A percentile compares a stretch with the other conserved stretches of the same genome.
These are phyloP conservation scores for Blastocystis sp. DNA, from an alignment of 352 stramenopile genomes.

Conservation along the genomic window DNA sequence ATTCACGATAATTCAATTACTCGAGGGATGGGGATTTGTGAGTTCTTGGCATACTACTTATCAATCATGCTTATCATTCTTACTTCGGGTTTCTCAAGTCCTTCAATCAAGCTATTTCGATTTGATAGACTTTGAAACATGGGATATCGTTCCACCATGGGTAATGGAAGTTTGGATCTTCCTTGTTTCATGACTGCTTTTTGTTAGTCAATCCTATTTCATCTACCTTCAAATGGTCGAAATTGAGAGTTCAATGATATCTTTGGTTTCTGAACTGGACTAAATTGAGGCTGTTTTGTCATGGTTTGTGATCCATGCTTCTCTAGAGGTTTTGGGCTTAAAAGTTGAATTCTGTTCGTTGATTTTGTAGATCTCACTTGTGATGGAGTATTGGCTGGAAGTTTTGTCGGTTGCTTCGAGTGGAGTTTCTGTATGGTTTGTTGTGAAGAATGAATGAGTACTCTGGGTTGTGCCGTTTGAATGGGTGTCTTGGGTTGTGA, in stretches of 20 bases:
- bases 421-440: too few relatives aligned
- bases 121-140: constrained; percentile 44
- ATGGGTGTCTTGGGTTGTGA: too few relatives aligned
- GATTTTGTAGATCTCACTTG: too few relatives aligned
- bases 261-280: neutral
- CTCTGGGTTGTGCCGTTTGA: too few relatives aligned
- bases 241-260: neutral
- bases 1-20: neutral
- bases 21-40: constrained; percentile 17
- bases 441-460: too few relatives aligned
- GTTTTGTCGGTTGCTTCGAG: too few relatives aligned
- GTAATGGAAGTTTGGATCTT: neutral
- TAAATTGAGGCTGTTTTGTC: neutral
- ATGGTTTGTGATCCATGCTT: neutral
- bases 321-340: neutral
- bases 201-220: too few relatives aligned
- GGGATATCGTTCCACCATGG: constrained; percentile 51
- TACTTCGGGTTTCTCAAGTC: neutral
- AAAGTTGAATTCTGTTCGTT: too few relatives aligned
- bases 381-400: too few relatives aligned
- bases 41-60: constrained; percentile 52
- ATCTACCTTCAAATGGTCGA: too few relatives aligned
- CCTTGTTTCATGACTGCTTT: neutral
- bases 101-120: neutral
- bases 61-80: neutral